phyloP scores from a whole-genome alignment of 2,329 filamentous ascomycete genomes.

The Microdochium bolleyi region DNA sequence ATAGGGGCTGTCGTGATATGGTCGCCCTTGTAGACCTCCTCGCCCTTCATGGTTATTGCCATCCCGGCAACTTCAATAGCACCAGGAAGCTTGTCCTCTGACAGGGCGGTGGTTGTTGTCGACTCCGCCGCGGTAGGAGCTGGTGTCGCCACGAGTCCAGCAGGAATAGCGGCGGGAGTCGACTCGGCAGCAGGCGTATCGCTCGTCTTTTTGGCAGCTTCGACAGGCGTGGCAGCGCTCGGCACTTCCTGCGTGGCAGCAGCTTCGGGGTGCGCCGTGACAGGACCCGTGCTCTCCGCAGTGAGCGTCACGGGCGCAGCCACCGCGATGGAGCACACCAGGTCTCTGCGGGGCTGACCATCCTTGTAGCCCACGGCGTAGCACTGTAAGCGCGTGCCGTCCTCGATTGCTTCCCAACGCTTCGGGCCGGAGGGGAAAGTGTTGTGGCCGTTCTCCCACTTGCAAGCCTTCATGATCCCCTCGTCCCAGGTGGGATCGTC shows the following conservation, averaged over 20 bases:
- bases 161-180: neutral
- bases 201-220: neutral
- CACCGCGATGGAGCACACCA: slow-evolving; percentile 43
- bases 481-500: slow-evolving; percentile 57
- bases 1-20: neutral
- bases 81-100: neutral
- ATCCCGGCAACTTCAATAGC: neutral
- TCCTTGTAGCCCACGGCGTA: slow-evolving; percentile 41
- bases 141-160: too few species aligned
- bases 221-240: neutral
- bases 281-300: slow-evolving; percentile 3
- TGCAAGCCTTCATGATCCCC: slow-evolving; percentile 23
- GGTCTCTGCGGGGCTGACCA: slow-evolving; percentile 34
- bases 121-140: too few species aligned
- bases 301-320: slow-evolving; percentile 22
- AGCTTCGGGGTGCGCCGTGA: slow-evolving; percentile 5
- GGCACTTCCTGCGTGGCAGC: slow-evolving; percentile 4
- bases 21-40: neutral
- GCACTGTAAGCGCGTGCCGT: slow-evolving; percentile 39
- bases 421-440: slow-evolving; percentile 49
- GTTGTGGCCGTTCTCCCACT: slow-evolving; percentile 44
- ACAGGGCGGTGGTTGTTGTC: neutral
- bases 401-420: slow-evolving; percentile 45
- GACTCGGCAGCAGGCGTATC: neutral
- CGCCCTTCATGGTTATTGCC: neutral